phyloP scores from a whole-genome alignment of 352 stramenopile genomes.

The Globisporangium alternatum region DNA sequence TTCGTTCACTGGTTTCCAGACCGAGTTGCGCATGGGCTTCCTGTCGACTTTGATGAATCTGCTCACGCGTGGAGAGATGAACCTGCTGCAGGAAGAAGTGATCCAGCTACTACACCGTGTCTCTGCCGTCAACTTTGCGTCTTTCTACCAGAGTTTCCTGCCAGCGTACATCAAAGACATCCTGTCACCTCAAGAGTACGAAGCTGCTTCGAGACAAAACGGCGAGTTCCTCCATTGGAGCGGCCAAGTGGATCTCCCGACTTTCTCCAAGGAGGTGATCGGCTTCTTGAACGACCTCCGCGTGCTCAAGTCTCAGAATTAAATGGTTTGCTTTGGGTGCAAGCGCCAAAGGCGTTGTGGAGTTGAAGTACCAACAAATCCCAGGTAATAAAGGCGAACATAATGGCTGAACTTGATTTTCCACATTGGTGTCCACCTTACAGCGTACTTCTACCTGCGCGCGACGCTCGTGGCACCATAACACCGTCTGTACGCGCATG shows the following conservation, averaged over 20 bases:
- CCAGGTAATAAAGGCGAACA: not conserved
- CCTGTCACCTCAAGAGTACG: constrained; percentile 45
- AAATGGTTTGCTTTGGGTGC: not conserved
- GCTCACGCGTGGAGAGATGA: constrained; percentile 74
- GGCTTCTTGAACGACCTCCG: constrained; percentile 77
- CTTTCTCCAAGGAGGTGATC: constrained; percentile 66
- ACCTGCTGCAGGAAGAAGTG: constrained; percentile 73
- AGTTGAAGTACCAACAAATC: not conserved
- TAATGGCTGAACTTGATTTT: too few species aligned
- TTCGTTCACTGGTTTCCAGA: constrained; percentile 69
- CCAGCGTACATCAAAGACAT: constrained; percentile 62
- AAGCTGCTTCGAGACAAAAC: constrained; percentile 47
- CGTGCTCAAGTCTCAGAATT: constrained; percentile 67
- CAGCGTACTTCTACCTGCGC: too few species aligned
- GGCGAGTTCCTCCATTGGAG: constrained; percentile 70
- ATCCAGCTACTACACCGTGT: constrained; percentile 70
- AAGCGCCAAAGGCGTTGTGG: too few species aligned
- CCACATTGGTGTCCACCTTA: too few species aligned
- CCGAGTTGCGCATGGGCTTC: constrained; percentile 70
- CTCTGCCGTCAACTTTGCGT: constrained; percentile 66
- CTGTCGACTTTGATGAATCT: constrained; percentile 78
- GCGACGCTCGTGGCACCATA: too few species aligned
- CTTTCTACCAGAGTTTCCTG: constrained; percentile 75
- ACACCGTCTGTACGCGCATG: too few species aligned
- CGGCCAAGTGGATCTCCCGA: constrained; percentile 70